Percentiles rank a stretch among this genome's conserved stretches.
Conservation (phyloP, 2,329 filamentous ascomycete species). For the Lachnellula arida region DNA sequence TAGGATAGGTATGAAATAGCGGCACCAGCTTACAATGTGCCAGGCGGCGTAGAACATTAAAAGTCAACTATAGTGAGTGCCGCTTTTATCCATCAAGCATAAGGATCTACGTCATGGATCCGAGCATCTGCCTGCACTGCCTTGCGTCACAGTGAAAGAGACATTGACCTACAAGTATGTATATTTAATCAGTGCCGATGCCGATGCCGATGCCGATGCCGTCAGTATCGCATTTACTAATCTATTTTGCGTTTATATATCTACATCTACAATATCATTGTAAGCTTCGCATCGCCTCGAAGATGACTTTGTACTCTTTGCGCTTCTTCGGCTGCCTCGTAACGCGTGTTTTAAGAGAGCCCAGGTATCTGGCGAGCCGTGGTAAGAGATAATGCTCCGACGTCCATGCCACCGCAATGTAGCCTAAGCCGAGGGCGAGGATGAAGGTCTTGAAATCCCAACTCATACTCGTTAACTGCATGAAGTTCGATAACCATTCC, state of each 20-base stretch:
- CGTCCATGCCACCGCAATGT: constrained; percentile 64
- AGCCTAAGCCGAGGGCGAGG: constrained; percentile 62
- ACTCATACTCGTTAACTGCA: constrained; percentile 81
- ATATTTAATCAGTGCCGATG: background rate
- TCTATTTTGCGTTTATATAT: background rate
- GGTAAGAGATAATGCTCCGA: constrained; percentile 70
- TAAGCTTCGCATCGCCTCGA: constrained; percentile 54
- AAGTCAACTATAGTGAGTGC: too few relatives aligned
- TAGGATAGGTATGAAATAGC: too few relatives aligned
- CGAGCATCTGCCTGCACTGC: too few relatives aligned
- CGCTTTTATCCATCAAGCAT: too few relatives aligned
- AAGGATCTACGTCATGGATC: too few relatives aligned
- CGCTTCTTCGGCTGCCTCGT: constrained; percentile 65
- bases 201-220: background rate
- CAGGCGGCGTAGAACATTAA: too few relatives aligned
- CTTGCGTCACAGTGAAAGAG: too few relatives aligned
- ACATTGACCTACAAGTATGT: background rate
- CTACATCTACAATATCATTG: constrained; percentile 14
- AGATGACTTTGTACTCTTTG: constrained; percentile 82
- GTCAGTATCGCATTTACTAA: background rate
- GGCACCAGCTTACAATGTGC: too few relatives aligned
- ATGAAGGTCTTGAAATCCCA: constrained; percentile 69
- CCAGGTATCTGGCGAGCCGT: constrained; percentile 61
- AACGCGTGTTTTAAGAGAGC: constrained; percentile 53
- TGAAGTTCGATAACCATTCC: constrained; percentile 62